Conservation (phyloP, 176 grass and related monocot species). For the Canna indica region DNA sequence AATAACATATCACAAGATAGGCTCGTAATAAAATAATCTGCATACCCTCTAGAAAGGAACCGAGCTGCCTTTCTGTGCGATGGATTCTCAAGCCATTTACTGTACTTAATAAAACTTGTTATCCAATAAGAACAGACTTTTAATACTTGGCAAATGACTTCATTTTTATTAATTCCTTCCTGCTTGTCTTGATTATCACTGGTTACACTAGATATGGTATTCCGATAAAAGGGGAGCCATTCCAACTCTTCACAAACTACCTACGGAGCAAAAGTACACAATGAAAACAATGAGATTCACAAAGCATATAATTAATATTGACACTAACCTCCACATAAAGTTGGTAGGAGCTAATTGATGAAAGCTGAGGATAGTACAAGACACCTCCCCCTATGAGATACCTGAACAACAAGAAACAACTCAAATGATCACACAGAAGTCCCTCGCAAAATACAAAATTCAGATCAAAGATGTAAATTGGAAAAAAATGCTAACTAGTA, state of each 20-base stretch:
- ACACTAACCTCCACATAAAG: slow-evolving; percentile 90
- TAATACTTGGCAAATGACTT: slow-evolving; percentile 62
- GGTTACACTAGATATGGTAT: slow-evolving; percentile 30
- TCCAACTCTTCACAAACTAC: slow-evolving; percentile 94
- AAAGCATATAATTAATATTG: slow-evolving; percentile 2
- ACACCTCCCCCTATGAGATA: slow-evolving; percentile 98
- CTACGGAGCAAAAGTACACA: slow-evolving; percentile 37
- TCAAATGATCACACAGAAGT: slow-evolving; percentile 2
- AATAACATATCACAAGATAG: neutral
- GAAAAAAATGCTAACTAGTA: neutral
- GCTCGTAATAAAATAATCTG: slow-evolving; percentile 11
- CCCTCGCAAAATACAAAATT: neutral
- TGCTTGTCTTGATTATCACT: slow-evolving; percentile 43
- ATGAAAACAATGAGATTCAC: slow-evolving; percentile 18
- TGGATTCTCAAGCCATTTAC: slow-evolving; percentile 86
- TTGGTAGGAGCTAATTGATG: slow-evolving; percentile 96
- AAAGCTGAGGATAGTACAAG: slow-evolving; percentile 96
- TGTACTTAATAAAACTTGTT: slow-evolving; percentile 85
- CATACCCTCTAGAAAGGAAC: slow-evolving; percentile 87
- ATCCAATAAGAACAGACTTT: slow-evolving; percentile 87
- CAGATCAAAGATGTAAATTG: neutral
- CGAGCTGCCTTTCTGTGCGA: slow-evolving; percentile 83
- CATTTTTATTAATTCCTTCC: slow-evolving; percentile 31
- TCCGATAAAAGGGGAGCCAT: slow-evolving; percentile 88
- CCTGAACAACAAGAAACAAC: slow-evolving; percentile 38